Base-by-base conservation (phyloP, 1,284 basidiomycete species). In the Laetiporus sulphureus region DNA sequence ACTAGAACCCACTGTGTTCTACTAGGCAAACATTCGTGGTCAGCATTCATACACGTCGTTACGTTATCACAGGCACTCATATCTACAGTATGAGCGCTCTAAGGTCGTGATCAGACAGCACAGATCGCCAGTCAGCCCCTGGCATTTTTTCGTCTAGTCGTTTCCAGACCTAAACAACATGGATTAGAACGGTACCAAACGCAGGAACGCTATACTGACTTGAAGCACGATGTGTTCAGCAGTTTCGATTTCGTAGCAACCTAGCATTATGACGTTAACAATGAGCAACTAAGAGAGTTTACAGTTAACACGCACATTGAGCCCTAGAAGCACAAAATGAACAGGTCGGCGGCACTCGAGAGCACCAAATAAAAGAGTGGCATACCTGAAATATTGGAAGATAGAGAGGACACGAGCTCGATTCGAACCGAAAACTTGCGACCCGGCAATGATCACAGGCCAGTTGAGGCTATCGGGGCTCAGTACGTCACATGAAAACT, bases 211-310 rank as follows among this genome's bases (percentile, higher is more conserved):
- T 23, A 29, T 10, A 53, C 69, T 62, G 37, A 68, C 65, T 58
- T 72, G 65, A 23, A 60, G 55, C 31, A 71, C 66, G 48, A 74
- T 68, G 44, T 65, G 52, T 33, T 65, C 62, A 27, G 67, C 64
- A n/a, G 72, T 72, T 47, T 73, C 68, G 45, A 74, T 67, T 52
- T 77, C 72, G 56, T 70, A 72, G 57, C 66, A 70, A 50, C 42
- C 57, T 60, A 36, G 29, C 10, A 19, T 32, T 22, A 3, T 5
- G n/a, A 11, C 18, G 15, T 11, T 23, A 20, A 29, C 24, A n/a
- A 27, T 15, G 22, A 38, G 7, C n/a, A 23, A 22, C 12, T 6
- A 16, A 32, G 15, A 20, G 8, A 20, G 23, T 16, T 5, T 29
- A 3, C 2, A 12, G 4, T 6, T 36, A 37, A 19, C 23, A 36